A percentile compares a stretch with the other conserved stretches of the same genome.
Conservation (phyloP, 768 basidiomycete genomes). For the Leccinum sublutescens region DNA sequence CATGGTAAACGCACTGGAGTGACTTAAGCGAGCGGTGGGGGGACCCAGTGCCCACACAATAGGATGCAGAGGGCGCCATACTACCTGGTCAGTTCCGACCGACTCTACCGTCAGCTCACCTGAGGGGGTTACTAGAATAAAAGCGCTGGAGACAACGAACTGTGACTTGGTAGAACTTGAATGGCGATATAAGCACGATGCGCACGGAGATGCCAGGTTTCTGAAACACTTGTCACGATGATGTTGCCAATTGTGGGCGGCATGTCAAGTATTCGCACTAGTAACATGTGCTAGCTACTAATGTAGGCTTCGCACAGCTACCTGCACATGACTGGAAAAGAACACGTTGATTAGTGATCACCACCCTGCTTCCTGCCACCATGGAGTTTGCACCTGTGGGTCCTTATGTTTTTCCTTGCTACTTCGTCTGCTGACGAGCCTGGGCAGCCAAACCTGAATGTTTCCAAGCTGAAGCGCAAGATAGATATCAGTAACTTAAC, state of each 20-base stretch:
- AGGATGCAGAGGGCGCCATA: neutral
- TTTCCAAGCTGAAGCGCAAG: slow-evolving; percentile 25
- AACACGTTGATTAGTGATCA: slow-evolving; percentile 22
- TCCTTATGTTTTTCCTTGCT: slow-evolving; percentile 14
- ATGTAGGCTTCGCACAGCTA: slow-evolving; percentile 12
- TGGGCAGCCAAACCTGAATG: slow-evolving; percentile 17
- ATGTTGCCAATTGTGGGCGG: slow-evolving; percentile 18
- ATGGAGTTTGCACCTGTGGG: slow-evolving; percentile 34
- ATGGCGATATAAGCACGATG: neutral
- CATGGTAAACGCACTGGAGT: slow-evolving; percentile 13
- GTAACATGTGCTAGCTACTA: slow-evolving; percentile 1
- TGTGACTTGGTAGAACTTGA: neutral
- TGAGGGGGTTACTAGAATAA: neutral
- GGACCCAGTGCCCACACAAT: slow-evolving; percentile 1
- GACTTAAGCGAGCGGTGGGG: neutral
- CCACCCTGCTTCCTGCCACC: neutral
- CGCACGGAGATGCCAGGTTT: neutral
- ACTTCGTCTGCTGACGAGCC: slow-evolving; percentile 3
- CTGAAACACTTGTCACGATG: neutral
- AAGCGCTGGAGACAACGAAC: neutral
- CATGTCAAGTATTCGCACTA: slow-evolving; percentile 15
- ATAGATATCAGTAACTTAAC: slow-evolving; percentile 26
- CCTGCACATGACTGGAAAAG: neutral
- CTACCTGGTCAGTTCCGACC: neutral
- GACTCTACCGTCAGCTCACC: neutral